Conservation (phyloP, 257 asterid genomes). For the Gentiana dahurica region DNA sequence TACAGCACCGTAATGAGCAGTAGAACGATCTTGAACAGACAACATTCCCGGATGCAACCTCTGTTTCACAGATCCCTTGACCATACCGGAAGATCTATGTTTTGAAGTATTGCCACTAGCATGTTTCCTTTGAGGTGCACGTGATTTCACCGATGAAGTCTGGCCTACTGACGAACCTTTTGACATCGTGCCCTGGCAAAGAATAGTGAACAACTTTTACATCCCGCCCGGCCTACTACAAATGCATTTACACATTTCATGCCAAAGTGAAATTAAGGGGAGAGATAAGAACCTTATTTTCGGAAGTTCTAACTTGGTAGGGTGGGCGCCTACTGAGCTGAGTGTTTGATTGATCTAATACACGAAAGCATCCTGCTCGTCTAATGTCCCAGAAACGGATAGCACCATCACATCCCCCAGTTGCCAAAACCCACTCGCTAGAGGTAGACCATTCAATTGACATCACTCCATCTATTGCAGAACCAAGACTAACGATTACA, state of each 20-base stretch:
- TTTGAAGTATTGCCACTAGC: constrained; percentile 40
- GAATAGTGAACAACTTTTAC: not conserved
- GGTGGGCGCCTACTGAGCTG: constrained; percentile 94
- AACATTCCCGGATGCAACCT: constrained; percentile 95
- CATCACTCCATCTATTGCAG: constrained; percentile 83
- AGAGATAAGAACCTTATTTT: constrained; percentile 46
- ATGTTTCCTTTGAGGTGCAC: constrained; percentile 51
- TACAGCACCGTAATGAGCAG: constrained; percentile 93
- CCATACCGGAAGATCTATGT: constrained; percentile 37
- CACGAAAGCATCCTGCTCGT: constrained; percentile 91
- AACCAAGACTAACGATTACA: not conserved
- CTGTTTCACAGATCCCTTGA: constrained; percentile 53
- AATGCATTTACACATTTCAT: not conserved
- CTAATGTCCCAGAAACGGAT: constrained; percentile 99
- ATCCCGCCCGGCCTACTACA: too few relatives aligned
- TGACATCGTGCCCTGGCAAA: constrained; percentile 30
- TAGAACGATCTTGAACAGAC: constrained; percentile 82
- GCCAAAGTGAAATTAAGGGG: not conserved
- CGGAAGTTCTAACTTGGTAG: constrained; percentile 37
- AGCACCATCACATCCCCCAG: constrained; percentile 99
- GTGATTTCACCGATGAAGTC: constrained; percentile 38
- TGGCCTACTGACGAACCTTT: constrained; percentile 42
- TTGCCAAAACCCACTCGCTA: constrained; percentile 85
- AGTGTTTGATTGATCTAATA: constrained; percentile 75
- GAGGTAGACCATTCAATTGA: constrained; percentile 96